Conservation (phyloP, 306 rosid species). For the Hylodesmum podocarpum region DNA sequence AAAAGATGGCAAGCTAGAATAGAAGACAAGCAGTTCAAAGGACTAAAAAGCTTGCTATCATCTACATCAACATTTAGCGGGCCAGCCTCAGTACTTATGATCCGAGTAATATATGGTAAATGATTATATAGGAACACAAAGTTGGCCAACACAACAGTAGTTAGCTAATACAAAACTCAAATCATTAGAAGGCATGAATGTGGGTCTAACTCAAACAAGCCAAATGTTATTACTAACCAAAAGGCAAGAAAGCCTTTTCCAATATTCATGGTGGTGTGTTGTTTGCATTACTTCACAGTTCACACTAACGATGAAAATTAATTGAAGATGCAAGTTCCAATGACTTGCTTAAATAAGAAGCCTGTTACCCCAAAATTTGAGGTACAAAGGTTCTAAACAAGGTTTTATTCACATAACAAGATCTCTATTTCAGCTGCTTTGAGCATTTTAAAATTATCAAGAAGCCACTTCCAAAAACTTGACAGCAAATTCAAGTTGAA, state of each 20-base stretch:
- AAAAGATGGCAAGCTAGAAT: conserved; percentile 9
- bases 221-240: background rate
- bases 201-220: background rate
- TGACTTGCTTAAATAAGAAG: background rate
- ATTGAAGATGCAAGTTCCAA: background rate
- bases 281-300: background rate
- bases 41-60: background rate
- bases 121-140: background rate
- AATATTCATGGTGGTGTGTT: background rate
- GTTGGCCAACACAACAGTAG: background rate
- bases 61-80: background rate
- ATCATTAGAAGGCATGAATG: background rate
- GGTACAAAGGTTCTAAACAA: background rate
- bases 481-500: conserved; percentile 1
- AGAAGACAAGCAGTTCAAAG: background rate
- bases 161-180: conserved; percentile 1
- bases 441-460: conserved; percentile 5
- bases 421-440: background rate
- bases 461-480: conserved; percentile 3
- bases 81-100: background rate
- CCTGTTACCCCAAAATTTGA: background rate
- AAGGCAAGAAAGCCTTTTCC: background rate
- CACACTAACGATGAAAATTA: background rate
- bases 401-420: conserved; percentile 14
- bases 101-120: background rate